Evolutionary conservation across 306 rosid genomes (phyloP).

Genomic region (Leucaena leucocephala): DNA sequence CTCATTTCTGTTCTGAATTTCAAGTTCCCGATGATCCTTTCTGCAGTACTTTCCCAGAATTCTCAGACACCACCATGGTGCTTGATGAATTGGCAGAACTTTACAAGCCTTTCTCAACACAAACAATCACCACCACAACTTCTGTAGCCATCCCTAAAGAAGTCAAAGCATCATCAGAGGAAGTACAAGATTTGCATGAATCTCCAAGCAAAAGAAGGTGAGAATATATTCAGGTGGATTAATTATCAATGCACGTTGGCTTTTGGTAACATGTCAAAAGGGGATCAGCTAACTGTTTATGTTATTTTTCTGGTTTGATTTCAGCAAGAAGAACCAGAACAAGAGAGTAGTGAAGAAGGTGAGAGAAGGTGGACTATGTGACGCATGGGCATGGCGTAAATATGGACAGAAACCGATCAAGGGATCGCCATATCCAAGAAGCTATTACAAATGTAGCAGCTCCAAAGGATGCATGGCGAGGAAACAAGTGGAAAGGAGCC

Average conservation of each 20-base stretch:
- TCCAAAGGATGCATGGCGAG: constrained; percentile 85
- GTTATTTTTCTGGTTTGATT: constrained; percentile 13
- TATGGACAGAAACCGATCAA: constrained; percentile 97
- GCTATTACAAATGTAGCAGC: constrained; percentile 88
- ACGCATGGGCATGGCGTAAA: constrained; percentile 94
- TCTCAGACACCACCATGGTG: constrained; percentile 51
- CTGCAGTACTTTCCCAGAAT: constrained; percentile 40
- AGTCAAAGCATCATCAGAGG: constrained; percentile 29
- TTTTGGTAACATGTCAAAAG: too few relatives aligned
- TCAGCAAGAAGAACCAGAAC: constrained; percentile 64
- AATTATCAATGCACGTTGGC: too few relatives aligned
- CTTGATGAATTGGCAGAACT: constrained; percentile 64
- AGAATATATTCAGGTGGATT: not conserved
- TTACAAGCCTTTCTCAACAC: constrained; percentile 63
- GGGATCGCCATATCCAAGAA: constrained; percentile 92
- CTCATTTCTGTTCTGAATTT: constrained; percentile 28
- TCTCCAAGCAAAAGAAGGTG: constrained; percentile 58
- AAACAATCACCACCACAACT: constrained; percentile 33
- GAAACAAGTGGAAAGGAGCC: constrained; percentile 85
- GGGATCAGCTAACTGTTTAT: not conserved
- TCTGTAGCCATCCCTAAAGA: constrained; percentile 51
- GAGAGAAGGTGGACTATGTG: constrained; percentile 53
- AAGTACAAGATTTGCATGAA: constrained; percentile 42
- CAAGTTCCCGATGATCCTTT: constrained; percentile 49
- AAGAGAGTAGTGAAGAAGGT: constrained; percentile 70